These are phyloP conservation scores for Maudiozyma turicensis DNA, from an alignment of 805 yeast genomes.

Conservation along the genomic window DNA sequence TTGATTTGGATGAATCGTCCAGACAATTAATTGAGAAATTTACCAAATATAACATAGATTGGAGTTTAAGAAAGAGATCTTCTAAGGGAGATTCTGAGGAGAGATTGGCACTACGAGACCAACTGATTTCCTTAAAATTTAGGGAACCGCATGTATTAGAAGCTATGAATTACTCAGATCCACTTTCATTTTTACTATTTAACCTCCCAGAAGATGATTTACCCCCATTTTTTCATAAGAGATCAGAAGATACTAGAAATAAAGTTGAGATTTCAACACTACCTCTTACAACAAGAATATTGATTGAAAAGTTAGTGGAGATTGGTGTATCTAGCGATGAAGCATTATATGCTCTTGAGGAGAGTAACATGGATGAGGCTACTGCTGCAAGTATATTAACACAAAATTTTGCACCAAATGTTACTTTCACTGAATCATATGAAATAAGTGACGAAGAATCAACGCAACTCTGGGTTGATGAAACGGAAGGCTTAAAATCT, in stretches of 20 bases:
- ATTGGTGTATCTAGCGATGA: conserved; percentile 68
- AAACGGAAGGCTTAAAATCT: conserved; percentile 54
- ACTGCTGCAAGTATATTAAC: conserved; percentile 44
- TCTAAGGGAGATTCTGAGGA: conserved; percentile 6
- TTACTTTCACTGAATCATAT: conserved; percentile 3
- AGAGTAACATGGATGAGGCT: conserved; percentile 36
- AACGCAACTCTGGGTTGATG: conserved; percentile 59
- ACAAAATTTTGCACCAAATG: conserved; percentile 22
- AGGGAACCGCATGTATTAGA: conserved; percentile 61
- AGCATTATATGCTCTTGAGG: conserved; percentile 40
- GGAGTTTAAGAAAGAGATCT: conserved; percentile 31
- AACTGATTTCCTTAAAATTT: conserved; percentile 50
- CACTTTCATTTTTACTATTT: conserved; percentile 48
- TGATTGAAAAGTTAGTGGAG: conserved; percentile 45
- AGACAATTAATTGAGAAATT: conserved; percentile 55
- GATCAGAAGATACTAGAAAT: conserved; percentile 47
- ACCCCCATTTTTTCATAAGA: conserved; percentile 54
- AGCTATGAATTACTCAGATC: conserved; percentile 49
- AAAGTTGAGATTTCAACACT: conserved; percentile 37
- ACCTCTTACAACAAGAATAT: conserved; percentile 40
- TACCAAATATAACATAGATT: conserved; percentile 46
- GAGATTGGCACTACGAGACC: conserved; percentile 17
- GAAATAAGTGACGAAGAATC: conserved; percentile 23
- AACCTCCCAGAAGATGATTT: conserved; percentile 93
- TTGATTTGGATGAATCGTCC: conserved; percentile 57